These are phyloP conservation scores for Diplocarpon rosae DNA, from an alignment of 2,329 filamentous ascomycete genomes.

Conservation along the genomic window DNA sequence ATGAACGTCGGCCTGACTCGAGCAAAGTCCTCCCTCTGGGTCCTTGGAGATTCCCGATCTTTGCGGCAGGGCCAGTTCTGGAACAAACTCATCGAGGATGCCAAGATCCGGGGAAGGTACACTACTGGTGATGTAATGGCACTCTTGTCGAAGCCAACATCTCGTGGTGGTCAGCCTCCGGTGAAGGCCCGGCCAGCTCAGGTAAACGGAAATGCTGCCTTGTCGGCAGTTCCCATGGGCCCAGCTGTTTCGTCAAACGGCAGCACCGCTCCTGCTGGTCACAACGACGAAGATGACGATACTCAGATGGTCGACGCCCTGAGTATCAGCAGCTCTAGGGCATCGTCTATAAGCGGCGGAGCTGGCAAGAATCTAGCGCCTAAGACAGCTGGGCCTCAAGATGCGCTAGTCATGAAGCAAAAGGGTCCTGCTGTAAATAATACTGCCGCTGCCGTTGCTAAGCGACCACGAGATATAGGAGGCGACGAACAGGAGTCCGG, in stretches of 20 bases:
- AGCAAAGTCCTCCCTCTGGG: slow-evolving; percentile 94
- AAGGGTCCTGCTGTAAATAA: neutral
- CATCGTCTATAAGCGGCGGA: slow-evolving; percentile 4
- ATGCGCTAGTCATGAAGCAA: neutral
- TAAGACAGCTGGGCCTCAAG: neutral
- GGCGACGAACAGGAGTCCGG: slow-evolving; percentile 1
- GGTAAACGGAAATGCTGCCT: neutral
- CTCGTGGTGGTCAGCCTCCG: slow-evolving; percentile 12
- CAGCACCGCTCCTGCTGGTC: neutral
- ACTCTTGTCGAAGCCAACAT: slow-evolving; percentile 40
- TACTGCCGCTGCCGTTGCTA: neutral
- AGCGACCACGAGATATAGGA: slow-evolving; percentile 2
- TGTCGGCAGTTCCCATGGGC: neutral
- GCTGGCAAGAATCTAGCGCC: neutral
- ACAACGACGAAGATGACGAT: slow-evolving; percentile 10
- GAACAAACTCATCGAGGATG: slow-evolving; percentile 75
- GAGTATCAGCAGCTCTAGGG: slow-evolving; percentile 5
- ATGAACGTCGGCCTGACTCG: slow-evolving; percentile 98
- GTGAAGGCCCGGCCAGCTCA: slow-evolving; percentile 4
- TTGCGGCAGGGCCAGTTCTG: slow-evolving; percentile 84
- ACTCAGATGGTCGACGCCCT: slow-evolving; percentile 17
- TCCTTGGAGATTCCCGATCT: slow-evolving; percentile 83
- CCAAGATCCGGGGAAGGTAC: slow-evolving; percentile 62
- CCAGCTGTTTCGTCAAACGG: neutral
- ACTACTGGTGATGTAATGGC: slow-evolving; percentile 53